Percentiles rank a stretch among this genome's conserved stretches.
phyloP scores from a whole-genome alignment of 331 rosid genomes.

The Pyrus hybrid region DNA sequence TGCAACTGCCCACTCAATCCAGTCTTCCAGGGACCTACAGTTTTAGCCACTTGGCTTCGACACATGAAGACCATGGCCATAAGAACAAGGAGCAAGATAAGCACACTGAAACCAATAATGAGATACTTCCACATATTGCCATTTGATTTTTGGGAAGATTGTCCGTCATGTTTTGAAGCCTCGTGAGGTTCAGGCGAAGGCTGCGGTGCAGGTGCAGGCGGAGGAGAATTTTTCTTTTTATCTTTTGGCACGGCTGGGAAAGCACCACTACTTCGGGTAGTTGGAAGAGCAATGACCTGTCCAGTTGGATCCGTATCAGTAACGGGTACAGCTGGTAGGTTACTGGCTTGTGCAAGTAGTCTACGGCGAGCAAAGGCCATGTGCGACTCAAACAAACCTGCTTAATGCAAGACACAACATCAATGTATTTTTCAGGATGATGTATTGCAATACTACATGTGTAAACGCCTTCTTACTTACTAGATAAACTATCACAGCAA shows the following conservation, averaged over 20 bases:
- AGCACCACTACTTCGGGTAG: constrained; percentile 61
- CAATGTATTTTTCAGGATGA: neutral
- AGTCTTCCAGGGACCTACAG: constrained; percentile 82
- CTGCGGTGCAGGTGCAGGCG: constrained; percentile 12
- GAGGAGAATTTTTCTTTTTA: constrained; percentile 22
- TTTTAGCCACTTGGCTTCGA: constrained; percentile 55
- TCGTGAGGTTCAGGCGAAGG: constrained; percentile 1
- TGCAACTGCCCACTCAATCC: constrained; percentile 96
- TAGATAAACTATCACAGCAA: constrained; percentile 23
- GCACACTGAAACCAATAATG: constrained; percentile 24
- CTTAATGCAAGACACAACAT: constrained; percentile 13
- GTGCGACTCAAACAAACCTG: constrained; percentile 38
- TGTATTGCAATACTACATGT: neutral
- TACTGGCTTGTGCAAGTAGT: constrained; percentile 57
- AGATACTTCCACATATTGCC: constrained; percentile 41
- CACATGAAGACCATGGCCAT: constrained; percentile 43
- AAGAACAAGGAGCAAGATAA: constrained; percentile 34
- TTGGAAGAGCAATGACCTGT: constrained; percentile 40
- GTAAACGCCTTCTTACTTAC: constrained; percentile 36
- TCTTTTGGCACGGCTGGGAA: constrained; percentile 59
- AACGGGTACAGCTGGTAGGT: constrained; percentile 64
- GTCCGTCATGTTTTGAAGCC: constrained; percentile 12
- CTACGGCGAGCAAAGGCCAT: constrained; percentile 42
- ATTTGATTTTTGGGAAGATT: constrained; percentile 6
- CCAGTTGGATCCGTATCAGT: constrained; percentile 18